Evolutionary conservation across 2,329 filamentous ascomycete genomes (phyloP).

Genomic region (Fusarium concolor): DNA sequence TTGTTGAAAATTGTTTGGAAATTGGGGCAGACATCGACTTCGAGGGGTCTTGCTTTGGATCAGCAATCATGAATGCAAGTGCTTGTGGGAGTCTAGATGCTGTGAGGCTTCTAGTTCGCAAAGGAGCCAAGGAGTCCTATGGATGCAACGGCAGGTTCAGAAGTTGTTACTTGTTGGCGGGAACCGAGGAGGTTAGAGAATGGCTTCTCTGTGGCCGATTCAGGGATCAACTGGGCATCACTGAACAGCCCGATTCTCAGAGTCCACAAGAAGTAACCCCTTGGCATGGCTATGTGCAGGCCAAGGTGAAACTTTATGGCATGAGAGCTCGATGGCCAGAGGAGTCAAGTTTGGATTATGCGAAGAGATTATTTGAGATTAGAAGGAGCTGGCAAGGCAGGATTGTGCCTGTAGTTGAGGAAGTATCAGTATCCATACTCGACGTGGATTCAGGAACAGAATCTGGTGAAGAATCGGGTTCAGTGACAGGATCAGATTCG

Average conservation of each 20-base stretch:
- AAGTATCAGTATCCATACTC: accelerated
- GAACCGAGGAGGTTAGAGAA: background rate
- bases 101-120: background rate
- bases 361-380: background rate
- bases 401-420: background rate
- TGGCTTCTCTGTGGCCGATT: background rate
- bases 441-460: background rate
- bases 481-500: too few relatives aligned
- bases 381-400: background rate
- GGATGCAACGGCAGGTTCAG: accelerated
- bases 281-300: background rate
- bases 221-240: background rate
- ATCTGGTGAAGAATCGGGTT: background rate
- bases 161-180: background rate
- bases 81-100: conserved; percentile 8
- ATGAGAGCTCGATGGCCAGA: background rate
- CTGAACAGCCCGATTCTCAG: background rate
- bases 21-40: conserved; percentile 9
- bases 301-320: background rate
- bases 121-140: background rate
- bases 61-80: conserved; percentile 20
- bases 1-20: conserved; percentile 7
- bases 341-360: conserved; percentile 2
- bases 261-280: too few relatives aligned
- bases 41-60: conserved; percentile 16